Percentiles rank a stretch among this genome's conserved stretches.
phyloP scores from a whole-genome alignment of 768 basidiomycete species.

The Mycena latifolia region DNA sequence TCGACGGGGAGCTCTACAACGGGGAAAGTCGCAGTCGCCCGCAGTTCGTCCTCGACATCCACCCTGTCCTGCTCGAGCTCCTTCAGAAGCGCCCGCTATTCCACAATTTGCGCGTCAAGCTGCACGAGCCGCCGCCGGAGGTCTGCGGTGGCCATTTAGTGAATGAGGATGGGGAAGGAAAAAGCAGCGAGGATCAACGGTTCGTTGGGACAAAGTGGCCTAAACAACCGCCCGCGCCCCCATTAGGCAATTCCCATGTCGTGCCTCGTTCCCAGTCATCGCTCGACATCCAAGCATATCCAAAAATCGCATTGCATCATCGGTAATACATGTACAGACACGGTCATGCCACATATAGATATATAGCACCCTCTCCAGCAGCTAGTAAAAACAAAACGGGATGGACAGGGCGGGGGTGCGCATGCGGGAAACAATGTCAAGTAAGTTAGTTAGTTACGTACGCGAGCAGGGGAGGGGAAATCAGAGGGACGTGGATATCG shows the following conservation, averaged over 20 bases:
- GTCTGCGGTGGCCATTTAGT: not conserved
- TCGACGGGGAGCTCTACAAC: slow-evolving; percentile 8
- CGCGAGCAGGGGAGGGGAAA: not conserved
- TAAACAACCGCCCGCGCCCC: slow-evolving; percentile 34
- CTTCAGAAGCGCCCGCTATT: not conserved
- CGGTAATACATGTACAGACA: slow-evolving; percentile 28
- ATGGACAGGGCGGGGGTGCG: not conserved
- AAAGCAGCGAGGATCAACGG: no score
- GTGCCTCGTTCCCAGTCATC: not conserved
- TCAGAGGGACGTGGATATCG: no score
- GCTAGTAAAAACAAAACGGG: slow-evolving; percentile 31
- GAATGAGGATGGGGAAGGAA: no score
- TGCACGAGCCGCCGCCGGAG: slow-evolving; percentile 2
- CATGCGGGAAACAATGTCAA: not conserved
- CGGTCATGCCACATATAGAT: not conserved
- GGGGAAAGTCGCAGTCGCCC: slow-evolving; percentile 10
- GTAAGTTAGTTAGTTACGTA: not conserved
- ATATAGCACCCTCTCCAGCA: slow-evolving; percentile 10
- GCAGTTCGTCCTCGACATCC: not conserved
- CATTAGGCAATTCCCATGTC: slow-evolving; percentile 21
- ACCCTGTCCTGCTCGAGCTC: not conserved
- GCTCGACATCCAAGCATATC: not conserved
- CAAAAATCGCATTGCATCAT: slow-evolving; percentile 26
- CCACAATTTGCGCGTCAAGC: not conserved
- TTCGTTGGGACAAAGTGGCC: not conserved